Evolutionary conservation across 148 eudicot species (phyloP).

Genomic region (Beta vulgaris): DNA sequence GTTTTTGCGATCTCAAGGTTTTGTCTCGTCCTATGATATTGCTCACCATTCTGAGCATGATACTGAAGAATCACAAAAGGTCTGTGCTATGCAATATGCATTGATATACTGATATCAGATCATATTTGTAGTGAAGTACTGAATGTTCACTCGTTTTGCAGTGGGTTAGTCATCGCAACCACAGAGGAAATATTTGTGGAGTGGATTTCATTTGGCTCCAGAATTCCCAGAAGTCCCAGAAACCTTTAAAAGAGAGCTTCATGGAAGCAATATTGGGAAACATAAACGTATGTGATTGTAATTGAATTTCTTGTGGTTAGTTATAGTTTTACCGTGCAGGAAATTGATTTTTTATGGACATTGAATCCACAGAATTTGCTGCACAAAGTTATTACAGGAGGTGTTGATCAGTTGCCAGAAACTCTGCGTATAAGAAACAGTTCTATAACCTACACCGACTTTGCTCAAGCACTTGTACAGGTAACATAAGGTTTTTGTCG

Average conservation of each 20-base stretch:
- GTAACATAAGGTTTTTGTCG: conserved; percentile 17
- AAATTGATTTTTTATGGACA: neutral
- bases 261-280: conserved; percentile 47
- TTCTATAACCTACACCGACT: conserved; percentile 37
- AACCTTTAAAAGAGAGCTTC: conserved; percentile 42
- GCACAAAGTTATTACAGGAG: conserved; percentile 24
- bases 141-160: conserved; percentile 14
- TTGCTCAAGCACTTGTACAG: conserved; percentile 35
- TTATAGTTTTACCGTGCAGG: neutral
- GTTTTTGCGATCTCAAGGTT: conserved; percentile 54
- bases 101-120: neutral
- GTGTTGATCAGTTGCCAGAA: conserved; percentile 15
- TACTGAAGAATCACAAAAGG: conserved; percentile 37
- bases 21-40: conserved; percentile 49
- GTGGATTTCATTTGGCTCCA: conserved; percentile 56
- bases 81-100: neutral
- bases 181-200: conserved; percentile 54
- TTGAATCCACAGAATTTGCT: conserved; percentile 32
- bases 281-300: conserved; percentile 26
- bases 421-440: conserved; percentile 31
- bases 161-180: conserved; percentile 64
- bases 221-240: conserved; percentile 32
- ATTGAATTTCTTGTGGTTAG: neutral
- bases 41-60: conserved; percentile 33
- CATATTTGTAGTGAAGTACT: neutral